Evolutionary conservation across 306 rosid species (phyloP).

Genomic region (Pyrus betulifolia): DNA sequence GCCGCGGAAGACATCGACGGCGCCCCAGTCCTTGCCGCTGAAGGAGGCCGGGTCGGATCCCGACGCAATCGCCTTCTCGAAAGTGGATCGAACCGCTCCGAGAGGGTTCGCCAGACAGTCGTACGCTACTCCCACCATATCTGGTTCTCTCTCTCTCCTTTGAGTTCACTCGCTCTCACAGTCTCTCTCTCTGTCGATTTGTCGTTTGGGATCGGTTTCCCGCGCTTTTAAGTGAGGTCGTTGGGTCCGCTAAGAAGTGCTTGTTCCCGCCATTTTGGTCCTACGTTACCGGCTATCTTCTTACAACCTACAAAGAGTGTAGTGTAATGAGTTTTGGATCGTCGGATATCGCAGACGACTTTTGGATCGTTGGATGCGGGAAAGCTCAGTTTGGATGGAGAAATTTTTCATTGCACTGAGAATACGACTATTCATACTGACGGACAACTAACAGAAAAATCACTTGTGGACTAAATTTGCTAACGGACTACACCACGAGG

Average conservation of each 20-base stretch:
- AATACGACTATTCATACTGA: no score
- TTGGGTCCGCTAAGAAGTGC: constrained; percentile 37
- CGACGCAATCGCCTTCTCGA: constrained; percentile 52
- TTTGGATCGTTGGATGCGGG: neutral
- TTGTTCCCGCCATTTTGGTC: constrained; percentile 49
- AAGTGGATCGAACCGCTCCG: constrained; percentile 79
- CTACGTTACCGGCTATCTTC: neutral
- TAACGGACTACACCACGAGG: no score
- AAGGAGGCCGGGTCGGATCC: constrained; percentile 57
- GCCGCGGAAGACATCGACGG: constrained; percentile 48
- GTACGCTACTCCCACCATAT: constrained; percentile 72
- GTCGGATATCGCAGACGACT: neutral
- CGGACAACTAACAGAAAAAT: no score
- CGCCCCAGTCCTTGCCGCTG: constrained; percentile 74
- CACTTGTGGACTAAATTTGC: no score
- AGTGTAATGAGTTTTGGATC: neutral
- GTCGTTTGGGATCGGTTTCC: neutral
- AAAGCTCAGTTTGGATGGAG: no score
- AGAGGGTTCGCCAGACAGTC: constrained; percentile 77
- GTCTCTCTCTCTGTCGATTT: neutral
- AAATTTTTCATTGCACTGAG: no score
- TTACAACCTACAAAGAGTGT: neutral
- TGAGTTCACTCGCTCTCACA: neutral
- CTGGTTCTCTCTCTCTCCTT: constrained; percentile 2
- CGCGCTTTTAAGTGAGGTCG: constrained; percentile 1